phyloP scores from a whole-genome alignment of 805 yeast species.

The Nematodospora valgi region DNA sequence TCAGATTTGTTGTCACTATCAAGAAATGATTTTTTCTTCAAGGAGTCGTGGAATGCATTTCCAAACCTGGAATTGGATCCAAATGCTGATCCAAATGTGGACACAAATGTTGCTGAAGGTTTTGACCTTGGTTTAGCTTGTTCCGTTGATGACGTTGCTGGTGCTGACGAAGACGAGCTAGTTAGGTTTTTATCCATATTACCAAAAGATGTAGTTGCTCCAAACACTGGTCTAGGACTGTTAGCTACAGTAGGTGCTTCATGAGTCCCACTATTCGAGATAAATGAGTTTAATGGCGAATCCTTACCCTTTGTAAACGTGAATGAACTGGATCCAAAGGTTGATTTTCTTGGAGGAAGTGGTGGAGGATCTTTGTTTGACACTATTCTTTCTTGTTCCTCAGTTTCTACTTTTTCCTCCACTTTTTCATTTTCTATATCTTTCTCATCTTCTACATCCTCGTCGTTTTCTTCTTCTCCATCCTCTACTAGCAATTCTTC shows the following conservation, averaged over 20 bases:
- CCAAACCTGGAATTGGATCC: slow-evolving; percentile 47
- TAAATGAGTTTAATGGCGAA: slow-evolving; percentile 16
- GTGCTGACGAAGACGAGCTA: not conserved
- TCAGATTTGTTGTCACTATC: slow-evolving; percentile 28
- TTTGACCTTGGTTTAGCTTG: slow-evolving; percentile 4
- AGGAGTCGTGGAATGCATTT: slow-evolving; percentile 53
- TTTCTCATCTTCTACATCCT: not conserved
- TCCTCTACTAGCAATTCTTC: slow-evolving; percentile 1
- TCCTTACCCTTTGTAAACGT: slow-evolving; percentile 12
- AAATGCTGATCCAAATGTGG: slow-evolving; percentile 25
- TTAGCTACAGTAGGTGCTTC: slow-evolving; percentile 6
- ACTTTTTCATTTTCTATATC: not conserved
- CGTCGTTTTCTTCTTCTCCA: slow-evolving; percentile 2
- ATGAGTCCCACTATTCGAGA: slow-evolving; percentile 6
- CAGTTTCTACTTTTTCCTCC: too few species aligned
- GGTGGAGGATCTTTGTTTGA: slow-evolving; percentile 8
- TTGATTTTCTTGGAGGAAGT: slow-evolving; percentile 12
- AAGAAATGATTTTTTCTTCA: slow-evolving; percentile 55
- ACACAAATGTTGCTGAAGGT: slow-evolving; percentile 8
- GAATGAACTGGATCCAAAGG: slow-evolving; percentile 21
- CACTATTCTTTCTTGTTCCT: not conserved
- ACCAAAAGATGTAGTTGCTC: slow-evolving; percentile 41
- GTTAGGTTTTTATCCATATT: slow-evolving; percentile 16
- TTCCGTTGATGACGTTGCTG: slow-evolving; percentile 2
- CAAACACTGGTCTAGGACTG: slow-evolving; percentile 29